Base-by-base conservation (phyloP, 2,329 filamentous ascomycete species). In the Aspergillus hortae region DNA sequence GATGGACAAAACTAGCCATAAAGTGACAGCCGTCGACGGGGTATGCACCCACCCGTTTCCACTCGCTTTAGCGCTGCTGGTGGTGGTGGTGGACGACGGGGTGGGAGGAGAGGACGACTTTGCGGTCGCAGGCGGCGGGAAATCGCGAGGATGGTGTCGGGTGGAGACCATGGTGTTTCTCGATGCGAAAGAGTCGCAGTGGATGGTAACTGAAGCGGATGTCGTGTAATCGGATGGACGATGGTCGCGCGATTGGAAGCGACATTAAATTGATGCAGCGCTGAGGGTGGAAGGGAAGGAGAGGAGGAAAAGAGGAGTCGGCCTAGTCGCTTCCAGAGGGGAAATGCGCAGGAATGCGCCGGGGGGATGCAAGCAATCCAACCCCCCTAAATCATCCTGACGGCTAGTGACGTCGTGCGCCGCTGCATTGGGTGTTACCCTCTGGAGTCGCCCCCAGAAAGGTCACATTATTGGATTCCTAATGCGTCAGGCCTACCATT, bases 1-100 rank as follows among this genome's bases (percentile, higher is more conserved):
- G 14, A 94, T 74, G 17, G 88, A 91, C 55, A 92, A 57, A 53
- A 79, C 71, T 23, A 95, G 78, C 90, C 90, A 95, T 57, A 84
- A 59, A 41, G 90, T 79, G 19, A 82, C 76, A 11, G 84, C 65
- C 47, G 79, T 79, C 11, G 81, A 81, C 3, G 83, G 81, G 0
- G 79, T 83, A 64, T 88, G 85, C 10, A 79, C 74, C 82, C 83
- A 70, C 66, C 62, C 64, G 44, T 64, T 64, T 30, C 21, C 25
- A 23, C 57, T 56, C 42, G 54, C 46, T 49, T 48, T 45, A 32
- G 40, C 54, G 27, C 36, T 53, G 21, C 56, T 56, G 19, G 40
- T 53, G 21, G 56, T 53, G 21, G 56, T 56, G 19, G 40, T 6
- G 11, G 62, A 59, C 5, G 63, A 56, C 12, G 66, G 55, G 25